Conservation (phyloP, 257 asterid genomes). For the Solanum microdontum region DNA sequence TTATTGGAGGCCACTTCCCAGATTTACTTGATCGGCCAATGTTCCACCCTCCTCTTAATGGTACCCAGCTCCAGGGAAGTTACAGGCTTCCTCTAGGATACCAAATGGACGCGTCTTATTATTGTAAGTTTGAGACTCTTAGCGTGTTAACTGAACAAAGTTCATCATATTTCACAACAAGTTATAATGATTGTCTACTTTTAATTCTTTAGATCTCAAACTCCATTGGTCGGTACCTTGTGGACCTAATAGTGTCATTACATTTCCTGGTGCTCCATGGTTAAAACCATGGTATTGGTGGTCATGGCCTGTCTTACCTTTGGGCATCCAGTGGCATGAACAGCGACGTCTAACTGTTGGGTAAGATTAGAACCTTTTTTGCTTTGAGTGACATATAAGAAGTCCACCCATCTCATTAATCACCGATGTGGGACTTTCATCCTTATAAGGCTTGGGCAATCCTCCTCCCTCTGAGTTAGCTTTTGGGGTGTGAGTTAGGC, state of each 20-base stretch:
- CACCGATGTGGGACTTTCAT: too few relatives aligned
- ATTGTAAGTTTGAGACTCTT: conserved; percentile 35
- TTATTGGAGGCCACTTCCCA: conserved; percentile 67
- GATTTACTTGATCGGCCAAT: conserved; percentile 58
- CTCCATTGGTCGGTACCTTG: conserved; percentile 91
- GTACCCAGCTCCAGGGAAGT: conserved; percentile 56
- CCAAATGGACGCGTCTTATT: conserved; percentile 96
- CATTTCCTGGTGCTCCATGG: conserved; percentile 87
- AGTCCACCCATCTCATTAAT: too few relatives aligned
- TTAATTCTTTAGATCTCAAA: conserved; percentile 41
- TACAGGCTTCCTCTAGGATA: conserved; percentile 88
- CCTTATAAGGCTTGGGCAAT: too few relatives aligned
- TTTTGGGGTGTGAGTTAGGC: too few relatives aligned
- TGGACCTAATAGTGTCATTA: conserved; percentile 82
- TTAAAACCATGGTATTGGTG: conserved; percentile 99
- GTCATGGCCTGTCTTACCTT: conserved; percentile 94
- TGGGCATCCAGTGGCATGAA: conserved; percentile 81
- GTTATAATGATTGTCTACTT: not conserved
- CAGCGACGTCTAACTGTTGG: conserved; percentile 69
- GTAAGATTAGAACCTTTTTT: conserved; percentile 22
- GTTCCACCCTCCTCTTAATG: conserved; percentile 62
- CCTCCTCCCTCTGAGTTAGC: too few relatives aligned
- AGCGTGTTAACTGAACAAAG: not conserved
- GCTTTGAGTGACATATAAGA: not conserved
- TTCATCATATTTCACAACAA: not conserved